Conservation (phyloP, 2,329 filamentous ascomycete species). For the Orbilia brochopaga region DNA sequence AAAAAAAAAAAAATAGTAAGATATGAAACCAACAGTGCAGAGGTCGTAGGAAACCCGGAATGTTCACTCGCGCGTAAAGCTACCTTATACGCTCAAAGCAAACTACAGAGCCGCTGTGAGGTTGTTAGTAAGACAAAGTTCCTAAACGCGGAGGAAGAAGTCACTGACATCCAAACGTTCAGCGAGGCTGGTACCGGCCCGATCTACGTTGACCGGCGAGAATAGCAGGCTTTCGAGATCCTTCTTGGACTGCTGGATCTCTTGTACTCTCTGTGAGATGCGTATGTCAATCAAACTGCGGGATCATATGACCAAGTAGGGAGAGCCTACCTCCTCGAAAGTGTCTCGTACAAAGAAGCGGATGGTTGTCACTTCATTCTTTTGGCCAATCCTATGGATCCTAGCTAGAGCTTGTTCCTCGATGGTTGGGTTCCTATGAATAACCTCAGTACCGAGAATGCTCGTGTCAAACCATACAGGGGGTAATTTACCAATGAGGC, state of each 20-base stretch:
- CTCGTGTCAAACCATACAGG: neutral
- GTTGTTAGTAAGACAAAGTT: neutral
- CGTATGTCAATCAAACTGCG: neutral
- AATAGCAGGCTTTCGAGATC: neutral
- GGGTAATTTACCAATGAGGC: slow-evolving; percentile 59
- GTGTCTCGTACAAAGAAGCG: slow-evolving; percentile 54
- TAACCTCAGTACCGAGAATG: neutral
- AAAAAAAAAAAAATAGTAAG: too few species aligned
- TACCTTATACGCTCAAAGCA: neutral
- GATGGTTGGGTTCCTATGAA: slow-evolving; percentile 53
- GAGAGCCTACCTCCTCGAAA: slow-evolving; percentile 55
- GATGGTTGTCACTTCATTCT: slow-evolving; percentile 53
- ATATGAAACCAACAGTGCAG: too few species aligned
- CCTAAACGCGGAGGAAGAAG: neutral
- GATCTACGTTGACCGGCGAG: neutral
- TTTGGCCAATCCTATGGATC: slow-evolving; percentile 55
- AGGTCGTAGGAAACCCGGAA: too few species aligned
- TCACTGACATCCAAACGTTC: neutral
- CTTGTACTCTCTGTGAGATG: neutral
- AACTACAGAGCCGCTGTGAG: neutral
- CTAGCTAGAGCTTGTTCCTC: slow-evolving; percentile 56
- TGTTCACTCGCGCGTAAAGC: too few species aligned
- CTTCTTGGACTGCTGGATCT: neutral
- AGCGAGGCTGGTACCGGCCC: neutral
- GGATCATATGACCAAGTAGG: neutral